phyloP scores from a whole-genome alignment of 176 grass and related monocot genomes.

The Oryza rufipogon region DNA sequence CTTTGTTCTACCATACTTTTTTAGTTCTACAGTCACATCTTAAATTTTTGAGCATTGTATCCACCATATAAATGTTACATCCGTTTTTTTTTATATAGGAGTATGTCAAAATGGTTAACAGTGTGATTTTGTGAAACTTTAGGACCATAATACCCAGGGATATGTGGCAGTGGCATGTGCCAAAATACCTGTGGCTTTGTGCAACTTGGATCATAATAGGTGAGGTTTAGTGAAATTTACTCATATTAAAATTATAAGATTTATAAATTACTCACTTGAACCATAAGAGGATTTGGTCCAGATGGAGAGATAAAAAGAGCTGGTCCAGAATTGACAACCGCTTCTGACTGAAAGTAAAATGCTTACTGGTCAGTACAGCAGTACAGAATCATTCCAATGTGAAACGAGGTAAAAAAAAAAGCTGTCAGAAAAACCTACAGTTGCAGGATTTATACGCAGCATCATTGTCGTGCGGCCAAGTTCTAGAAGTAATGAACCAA shows the following conservation, averaged over 20 bases:
- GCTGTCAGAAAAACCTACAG: slow-evolving; percentile 56
- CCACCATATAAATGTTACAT: no score
- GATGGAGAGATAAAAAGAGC: slow-evolving; percentile 95
- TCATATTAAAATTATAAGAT: slow-evolving; percentile 19
- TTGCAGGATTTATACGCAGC: slow-evolving; percentile 57
- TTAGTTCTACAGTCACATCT: no score
- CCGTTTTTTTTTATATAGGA: no score
- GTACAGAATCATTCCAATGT: slow-evolving; percentile 16
- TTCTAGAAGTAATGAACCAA: slow-evolving; percentile 95
- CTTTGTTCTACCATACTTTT: no score
- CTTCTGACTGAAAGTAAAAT: slow-evolving; percentile 74
- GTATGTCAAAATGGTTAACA: no score
- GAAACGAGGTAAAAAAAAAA: slow-evolving; percentile 22
- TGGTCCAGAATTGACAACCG: slow-evolving; percentile 81
- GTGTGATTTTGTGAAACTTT: no score
- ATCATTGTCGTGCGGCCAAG: slow-evolving; percentile 89
- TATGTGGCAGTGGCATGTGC: no score
- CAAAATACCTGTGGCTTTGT: no score
- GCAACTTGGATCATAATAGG: no score
- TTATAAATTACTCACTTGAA: slow-evolving; percentile 66
- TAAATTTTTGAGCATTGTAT: no score
- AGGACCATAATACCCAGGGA: no score
- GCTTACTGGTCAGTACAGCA: slow-evolving; percentile 28
- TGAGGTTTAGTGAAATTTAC: no score
- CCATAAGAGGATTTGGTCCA: slow-evolving; percentile 96